Conservation (phyloP, 768 basidiomycete genomes). For the Suillus americanus region DNA sequence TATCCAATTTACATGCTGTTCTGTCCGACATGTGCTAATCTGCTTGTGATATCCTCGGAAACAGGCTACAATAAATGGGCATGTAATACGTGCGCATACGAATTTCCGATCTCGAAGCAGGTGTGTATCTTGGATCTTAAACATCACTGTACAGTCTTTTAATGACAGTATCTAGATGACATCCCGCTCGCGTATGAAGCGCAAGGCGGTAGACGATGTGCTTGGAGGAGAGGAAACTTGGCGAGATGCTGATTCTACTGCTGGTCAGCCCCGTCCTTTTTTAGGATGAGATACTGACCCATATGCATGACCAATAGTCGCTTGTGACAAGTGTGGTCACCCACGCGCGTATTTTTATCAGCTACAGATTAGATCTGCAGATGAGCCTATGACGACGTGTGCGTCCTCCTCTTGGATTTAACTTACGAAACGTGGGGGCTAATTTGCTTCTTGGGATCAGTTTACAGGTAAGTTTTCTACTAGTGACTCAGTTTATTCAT, state of each 20-base stretch:
- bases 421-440: not conserved
- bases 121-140: not conserved
- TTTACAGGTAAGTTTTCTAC: slow-evolving; percentile 1
- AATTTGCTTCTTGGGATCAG: not conserved
- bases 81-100: slow-evolving; percentile 92
- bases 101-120: slow-evolving; percentile 47
- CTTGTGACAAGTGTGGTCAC: slow-evolving; percentile 68
- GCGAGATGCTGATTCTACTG: slow-evolving; percentile 89
- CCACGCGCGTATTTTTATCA: slow-evolving; percentile 91
- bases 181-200: slow-evolving; percentile 76
- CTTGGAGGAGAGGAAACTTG: slow-evolving; percentile 92
- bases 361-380: slow-evolving; percentile 91
- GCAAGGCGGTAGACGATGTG: slow-evolving; percentile 94
- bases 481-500: not conserved
- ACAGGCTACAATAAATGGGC: slow-evolving; percentile 90
- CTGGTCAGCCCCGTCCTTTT: slow-evolving; percentile 45
- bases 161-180: slow-evolving; percentile 64
- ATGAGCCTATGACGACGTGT: slow-evolving; percentile 77
- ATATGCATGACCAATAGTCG: slow-evolving; percentile 29
- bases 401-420: not conserved
- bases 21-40: slow-evolving; percentile 93
- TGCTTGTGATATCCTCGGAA: slow-evolving; percentile 74
- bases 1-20: slow-evolving; percentile 66
- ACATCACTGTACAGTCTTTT: not conserved
- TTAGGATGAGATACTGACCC: not conserved